Base-by-base conservation (phyloP, 176 grass and related monocot species). In the Dactylis glomerata region DNA sequence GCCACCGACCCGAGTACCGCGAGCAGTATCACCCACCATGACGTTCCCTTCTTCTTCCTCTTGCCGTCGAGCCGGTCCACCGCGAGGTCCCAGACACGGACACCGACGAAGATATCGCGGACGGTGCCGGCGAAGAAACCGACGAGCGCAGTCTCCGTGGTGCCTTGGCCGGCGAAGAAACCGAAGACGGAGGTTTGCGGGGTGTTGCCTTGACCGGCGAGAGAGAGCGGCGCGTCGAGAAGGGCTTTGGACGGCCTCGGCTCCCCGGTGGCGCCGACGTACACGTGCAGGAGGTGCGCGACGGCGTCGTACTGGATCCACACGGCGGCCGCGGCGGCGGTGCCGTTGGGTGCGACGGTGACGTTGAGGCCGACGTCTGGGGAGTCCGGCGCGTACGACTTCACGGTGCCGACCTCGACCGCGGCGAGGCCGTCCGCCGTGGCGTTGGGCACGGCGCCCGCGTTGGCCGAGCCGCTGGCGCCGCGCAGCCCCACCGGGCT, bases 221-320 rank as follows among this genome's bases (percentile, higher is more conserved):
- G 80, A 1, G 19, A 7, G 5, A 88, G 52, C 3, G 41, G 52
- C 32, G 26, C 1, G 31, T 71, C 31, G 12, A 83, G 8, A n/a
- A 88, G 64, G 0, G 79, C 70, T 5, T 11, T 17, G 1, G 51
- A 1, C 0, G 86, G 86, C 81, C 74, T 83, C 8, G 31, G 1
- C 42, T 50, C 30, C 4, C 51, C 73, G 31, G 30, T 23, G 30
- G 86, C 42, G 16, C 58, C 58, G 31, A 83, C 32, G 81, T 41
- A 51, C 23, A 88, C 86, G 12, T 17, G 22, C 74, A 83, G n/a
- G 16, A 20, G 17, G 64, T 72, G 81, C 38, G 0, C 33, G 32
- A 2, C 42, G 65, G 86, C 81, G 74, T 23, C 20, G 74, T 79
- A 88, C 65, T 88, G 17, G 17, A 83, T 23, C 81, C 81, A 88